phyloP scores from a whole-genome alignment of 768 basidiomycete genomes.

The Suillus spraguei region DNA sequence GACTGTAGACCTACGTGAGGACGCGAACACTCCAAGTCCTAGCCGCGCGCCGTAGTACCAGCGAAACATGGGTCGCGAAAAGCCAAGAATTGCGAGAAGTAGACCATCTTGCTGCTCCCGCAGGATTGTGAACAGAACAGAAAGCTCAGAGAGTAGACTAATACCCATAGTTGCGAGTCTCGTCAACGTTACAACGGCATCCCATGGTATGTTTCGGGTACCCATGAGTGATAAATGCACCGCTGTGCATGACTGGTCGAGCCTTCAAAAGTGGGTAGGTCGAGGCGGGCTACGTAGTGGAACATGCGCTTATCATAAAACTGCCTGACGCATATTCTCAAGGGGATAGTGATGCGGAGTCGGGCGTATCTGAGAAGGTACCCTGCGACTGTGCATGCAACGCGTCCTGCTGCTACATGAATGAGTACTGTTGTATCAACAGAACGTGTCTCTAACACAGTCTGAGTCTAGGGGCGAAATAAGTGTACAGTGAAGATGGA shows the following conservation, averaged over 20 bases:
- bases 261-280: conserved; percentile 76
- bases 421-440: conserved; percentile 60
- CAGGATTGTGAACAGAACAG: no score
- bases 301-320: conserved; percentile 67
- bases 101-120: no score
- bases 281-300: conserved; percentile 67
- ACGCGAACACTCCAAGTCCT: no score
- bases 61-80: no score
- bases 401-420: conserved; percentile 54
- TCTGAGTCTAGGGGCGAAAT: conserved; percentile 52
- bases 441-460: conserved; percentile 60
- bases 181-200: conserved; percentile 49
- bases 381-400: conserved; percentile 49
- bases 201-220: conserved; percentile 59
- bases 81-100: no score
- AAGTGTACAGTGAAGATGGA: conserved; percentile 13
- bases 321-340: conserved; percentile 59
- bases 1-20: conserved; percentile 28
- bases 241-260: conserved; percentile 65
- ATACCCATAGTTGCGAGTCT: conserved; percentile 47
- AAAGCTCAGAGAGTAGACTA: conserved; percentile 52
- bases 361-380: conserved; percentile 47
- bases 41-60: no score
- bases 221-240: conserved; percentile 39
- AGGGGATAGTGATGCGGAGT: conserved; percentile 45